A percentile compares a stretch with the other conserved stretches of the same genome.
Conservation (phyloP, 1,284 basidiomycete genomes). For the Moniliophthora roreri region DNA sequence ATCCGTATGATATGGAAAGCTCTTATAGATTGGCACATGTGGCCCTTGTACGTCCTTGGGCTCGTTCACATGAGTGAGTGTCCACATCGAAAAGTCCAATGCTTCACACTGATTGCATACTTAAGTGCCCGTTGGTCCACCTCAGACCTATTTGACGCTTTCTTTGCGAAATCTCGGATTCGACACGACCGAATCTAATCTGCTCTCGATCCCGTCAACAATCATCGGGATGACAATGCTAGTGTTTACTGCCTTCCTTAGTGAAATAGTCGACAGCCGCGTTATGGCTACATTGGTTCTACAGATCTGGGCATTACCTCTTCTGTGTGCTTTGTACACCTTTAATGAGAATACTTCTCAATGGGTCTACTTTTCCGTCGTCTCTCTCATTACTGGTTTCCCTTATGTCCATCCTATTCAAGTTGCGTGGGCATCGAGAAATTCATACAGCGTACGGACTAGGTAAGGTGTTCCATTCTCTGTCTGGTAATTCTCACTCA, state of each 20-base stretch:
- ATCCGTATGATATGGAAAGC: conserved; percentile 43
- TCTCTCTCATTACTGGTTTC: conserved; percentile 54
- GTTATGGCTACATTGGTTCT: conserved; percentile 52
- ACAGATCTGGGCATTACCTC: conserved; percentile 61
- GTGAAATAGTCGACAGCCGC: conserved; percentile 56
- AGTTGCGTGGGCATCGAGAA: conserved; percentile 63
- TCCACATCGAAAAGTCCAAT: background rate
- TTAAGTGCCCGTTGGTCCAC: conserved; percentile 45
- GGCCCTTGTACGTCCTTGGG: conserved; percentile 54
- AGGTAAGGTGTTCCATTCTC: conserved; percentile 22
- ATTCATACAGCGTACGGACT: conserved; percentile 57
- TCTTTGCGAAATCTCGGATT: conserved; percentile 54
- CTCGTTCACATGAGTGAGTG: conserved; percentile 43
- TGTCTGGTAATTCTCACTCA: background rate
- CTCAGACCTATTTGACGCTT: conserved; percentile 51
- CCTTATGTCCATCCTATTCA: conserved; percentile 48
- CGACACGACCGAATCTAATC: conserved; percentile 48
- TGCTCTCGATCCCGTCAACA: conserved; percentile 50
- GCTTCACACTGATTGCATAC: background rate
- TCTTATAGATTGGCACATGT: conserved; percentile 52
- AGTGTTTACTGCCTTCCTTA: conserved; percentile 48
- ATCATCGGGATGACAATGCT: conserved; percentile 42
- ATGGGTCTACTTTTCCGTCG: conserved; percentile 61
- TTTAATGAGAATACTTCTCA: conserved; percentile 51
- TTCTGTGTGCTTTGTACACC: conserved; percentile 57